These are phyloP conservation scores for Scutellaria barbata DNA, from an alignment of 257 asterid species.

Conservation along the genomic window DNA sequence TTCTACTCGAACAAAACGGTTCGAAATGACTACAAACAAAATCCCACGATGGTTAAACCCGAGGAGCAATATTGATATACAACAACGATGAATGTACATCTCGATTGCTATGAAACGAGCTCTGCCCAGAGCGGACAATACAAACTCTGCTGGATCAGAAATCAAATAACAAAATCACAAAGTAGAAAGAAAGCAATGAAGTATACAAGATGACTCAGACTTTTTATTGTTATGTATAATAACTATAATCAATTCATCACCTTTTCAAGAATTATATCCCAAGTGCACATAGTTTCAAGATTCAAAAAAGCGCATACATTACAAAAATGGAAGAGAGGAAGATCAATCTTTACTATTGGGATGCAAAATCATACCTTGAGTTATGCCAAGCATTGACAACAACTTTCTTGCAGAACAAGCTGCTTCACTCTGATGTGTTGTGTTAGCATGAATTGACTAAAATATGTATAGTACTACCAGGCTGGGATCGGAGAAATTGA, in stretches of 20 bases:
- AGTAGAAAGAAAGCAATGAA: slow-evolving; percentile 38
- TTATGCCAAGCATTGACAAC: background rate
- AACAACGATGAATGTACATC: too few relatives aligned
- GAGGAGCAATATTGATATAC: too few relatives aligned
- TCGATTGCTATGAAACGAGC: too few relatives aligned
- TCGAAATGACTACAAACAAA: too few relatives aligned
- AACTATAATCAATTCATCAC: background rate
- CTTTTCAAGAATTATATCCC: slow-evolving; percentile 23
- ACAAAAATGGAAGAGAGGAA: slow-evolving; percentile 36
- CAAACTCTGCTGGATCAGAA: background rate
- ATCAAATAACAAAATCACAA: slow-evolving; percentile 9
- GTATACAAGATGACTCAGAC: too few relatives aligned
- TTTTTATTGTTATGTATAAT: too few relatives aligned
- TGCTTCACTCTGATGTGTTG: background rate
- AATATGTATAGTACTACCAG: slow-evolving; percentile 9
- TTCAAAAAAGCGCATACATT: slow-evolving; percentile 19
- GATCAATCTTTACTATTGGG: slow-evolving; percentile 16
- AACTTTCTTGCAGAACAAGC: slow-evolving; percentile 23
- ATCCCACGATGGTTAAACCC: too few relatives aligned
- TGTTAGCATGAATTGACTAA: slow-evolving; percentile 30
- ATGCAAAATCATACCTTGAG: background rate
- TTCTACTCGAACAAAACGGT: too few relatives aligned
- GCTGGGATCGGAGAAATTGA: background rate
- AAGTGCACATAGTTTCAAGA: slow-evolving; percentile 11
- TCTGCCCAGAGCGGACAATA: too few relatives aligned